phyloP scores from a whole-genome alignment of 139 green algal genomes.

The Trebouxia sp. region DNA sequence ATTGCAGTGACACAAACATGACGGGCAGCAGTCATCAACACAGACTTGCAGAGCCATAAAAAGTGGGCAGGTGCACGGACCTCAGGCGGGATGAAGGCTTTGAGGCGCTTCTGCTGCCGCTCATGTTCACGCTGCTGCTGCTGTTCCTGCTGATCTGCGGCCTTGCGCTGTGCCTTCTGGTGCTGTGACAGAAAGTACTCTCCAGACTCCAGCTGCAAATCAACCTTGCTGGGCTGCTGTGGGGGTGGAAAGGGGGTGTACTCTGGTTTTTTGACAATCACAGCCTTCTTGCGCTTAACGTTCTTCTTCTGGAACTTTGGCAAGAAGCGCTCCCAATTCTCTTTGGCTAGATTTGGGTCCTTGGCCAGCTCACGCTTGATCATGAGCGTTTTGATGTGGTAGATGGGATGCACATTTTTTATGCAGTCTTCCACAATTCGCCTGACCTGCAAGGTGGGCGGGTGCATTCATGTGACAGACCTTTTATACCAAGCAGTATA shows the following conservation, averaged over 20 bases:
- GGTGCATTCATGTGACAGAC: too few species aligned
- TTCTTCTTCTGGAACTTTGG: constrained; percentile 99
- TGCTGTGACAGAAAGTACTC: constrained; percentile 94
- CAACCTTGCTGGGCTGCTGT: constrained; percentile 86
- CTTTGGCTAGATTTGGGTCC: constrained; percentile 71
- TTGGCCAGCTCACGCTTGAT: constrained; percentile 98
- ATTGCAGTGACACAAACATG: background rate
- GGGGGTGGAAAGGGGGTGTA: constrained; percentile 98
- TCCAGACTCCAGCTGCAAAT: constrained; percentile 90
- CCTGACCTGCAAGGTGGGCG: constrained; percentile 60
- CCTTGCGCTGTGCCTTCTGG: constrained; percentile 54
- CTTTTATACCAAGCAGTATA: too few species aligned
- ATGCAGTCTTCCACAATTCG: constrained; percentile 98
- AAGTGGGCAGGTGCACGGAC: too few species aligned
- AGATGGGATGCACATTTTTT: constrained; percentile 98
- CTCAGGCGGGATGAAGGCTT: constrained; percentile 83
- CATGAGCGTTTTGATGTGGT: constrained; percentile 99
- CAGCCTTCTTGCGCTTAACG: constrained; percentile 70
- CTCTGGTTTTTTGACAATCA: constrained; percentile 72
- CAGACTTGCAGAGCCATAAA: too few species aligned
- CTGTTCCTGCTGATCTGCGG: constrained; percentile 55
- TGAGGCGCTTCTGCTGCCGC: constrained; percentile 71
- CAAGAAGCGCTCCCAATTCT: constrained; percentile 98
- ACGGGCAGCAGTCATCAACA: background rate
- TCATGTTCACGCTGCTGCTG: constrained; percentile 50